Conservation (phyloP, 148 eudicot genomes). For the Linanthus parryae region DNA sequence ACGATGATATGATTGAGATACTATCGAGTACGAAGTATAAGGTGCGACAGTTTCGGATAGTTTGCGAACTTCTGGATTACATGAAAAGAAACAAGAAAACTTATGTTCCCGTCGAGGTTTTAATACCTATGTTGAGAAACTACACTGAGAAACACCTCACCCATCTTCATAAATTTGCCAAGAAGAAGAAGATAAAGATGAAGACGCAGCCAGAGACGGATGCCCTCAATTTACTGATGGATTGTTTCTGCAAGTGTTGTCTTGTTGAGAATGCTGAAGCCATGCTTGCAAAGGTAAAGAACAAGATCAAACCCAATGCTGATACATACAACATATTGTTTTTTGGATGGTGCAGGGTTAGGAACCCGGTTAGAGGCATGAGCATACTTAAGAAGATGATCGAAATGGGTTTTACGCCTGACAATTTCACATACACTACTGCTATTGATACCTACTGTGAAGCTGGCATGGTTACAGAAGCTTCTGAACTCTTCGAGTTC, state of each 20-base stretch:
- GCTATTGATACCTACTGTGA: constrained; percentile 83
- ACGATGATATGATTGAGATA: constrained; percentile 85
- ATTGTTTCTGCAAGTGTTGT: constrained; percentile 85
- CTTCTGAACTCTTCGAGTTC: constrained; percentile 58
- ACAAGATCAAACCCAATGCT: constrained; percentile 60
- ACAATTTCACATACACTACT: constrained; percentile 74
- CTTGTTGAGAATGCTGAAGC: constrained; percentile 71
- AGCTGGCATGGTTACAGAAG: constrained; percentile 71
- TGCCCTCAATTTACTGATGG: constrained; percentile 82
- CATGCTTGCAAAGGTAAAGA: constrained; percentile 49
- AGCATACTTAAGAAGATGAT: constrained; percentile 68
- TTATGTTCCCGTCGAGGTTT: constrained; percentile 61
- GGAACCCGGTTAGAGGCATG: constrained; percentile 73
- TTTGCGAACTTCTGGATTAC: constrained; percentile 83
- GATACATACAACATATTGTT: constrained; percentile 65
- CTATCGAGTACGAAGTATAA: constrained; percentile 70
- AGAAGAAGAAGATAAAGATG: constrained; percentile 70
- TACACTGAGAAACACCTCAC: constrained; percentile 79
- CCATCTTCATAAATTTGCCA: constrained; percentile 63
- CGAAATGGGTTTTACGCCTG: constrained; percentile 51
- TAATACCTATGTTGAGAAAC: constrained; percentile 50
- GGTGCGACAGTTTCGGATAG: constrained; percentile 60
- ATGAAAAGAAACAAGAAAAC: constrained; percentile 67
- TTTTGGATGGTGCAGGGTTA: constrained; percentile 95
- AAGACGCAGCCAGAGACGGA: constrained; percentile 62